Percentiles rank a stretch among this genome's conserved stretches.
Conservation (phyloP, 148 eudicot genomes). For the Vaccinium myrtillus region DNA sequence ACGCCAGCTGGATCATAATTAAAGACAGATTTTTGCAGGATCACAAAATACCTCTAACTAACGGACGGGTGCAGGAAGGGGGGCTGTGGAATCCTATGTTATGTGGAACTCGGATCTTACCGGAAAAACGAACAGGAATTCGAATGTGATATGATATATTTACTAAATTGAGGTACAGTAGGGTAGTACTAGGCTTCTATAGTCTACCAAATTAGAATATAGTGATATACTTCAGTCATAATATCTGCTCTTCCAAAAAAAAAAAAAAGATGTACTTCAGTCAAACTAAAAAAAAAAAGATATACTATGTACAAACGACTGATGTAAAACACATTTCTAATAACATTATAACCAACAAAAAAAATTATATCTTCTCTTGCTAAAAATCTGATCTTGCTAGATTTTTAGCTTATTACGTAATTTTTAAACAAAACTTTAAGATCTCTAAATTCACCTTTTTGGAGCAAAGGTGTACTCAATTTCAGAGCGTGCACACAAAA, state of each 20-base stretch:
- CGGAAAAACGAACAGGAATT: neutral
- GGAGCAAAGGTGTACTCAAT: neutral
- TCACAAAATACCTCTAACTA: neutral
- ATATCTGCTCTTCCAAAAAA: neutral
- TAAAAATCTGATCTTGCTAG: neutral
- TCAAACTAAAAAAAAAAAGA: neutral
- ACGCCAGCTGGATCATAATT: neutral
- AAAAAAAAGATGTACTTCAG: neutral
- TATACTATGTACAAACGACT: neutral
- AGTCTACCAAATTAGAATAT: neutral
- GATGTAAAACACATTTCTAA: neutral
- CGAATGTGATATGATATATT: neutral
- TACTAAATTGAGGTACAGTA: neutral
- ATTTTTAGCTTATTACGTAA: neutral
- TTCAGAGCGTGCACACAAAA: neutral
- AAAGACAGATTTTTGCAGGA: neutral
- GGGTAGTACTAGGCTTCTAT: neutral
- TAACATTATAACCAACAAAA: neutral
- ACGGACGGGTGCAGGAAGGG: neutral
- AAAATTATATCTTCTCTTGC: neutral
- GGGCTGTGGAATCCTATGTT: neutral
- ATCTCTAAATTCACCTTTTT: neutral
- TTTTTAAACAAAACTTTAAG: neutral
- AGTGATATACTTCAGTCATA: neutral
- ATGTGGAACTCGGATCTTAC: neutral